These are phyloP conservation scores for Trichaptum fuscoviolaceum DNA, from an alignment of 768 basidiomycete species.

Conservation along the genomic window DNA sequence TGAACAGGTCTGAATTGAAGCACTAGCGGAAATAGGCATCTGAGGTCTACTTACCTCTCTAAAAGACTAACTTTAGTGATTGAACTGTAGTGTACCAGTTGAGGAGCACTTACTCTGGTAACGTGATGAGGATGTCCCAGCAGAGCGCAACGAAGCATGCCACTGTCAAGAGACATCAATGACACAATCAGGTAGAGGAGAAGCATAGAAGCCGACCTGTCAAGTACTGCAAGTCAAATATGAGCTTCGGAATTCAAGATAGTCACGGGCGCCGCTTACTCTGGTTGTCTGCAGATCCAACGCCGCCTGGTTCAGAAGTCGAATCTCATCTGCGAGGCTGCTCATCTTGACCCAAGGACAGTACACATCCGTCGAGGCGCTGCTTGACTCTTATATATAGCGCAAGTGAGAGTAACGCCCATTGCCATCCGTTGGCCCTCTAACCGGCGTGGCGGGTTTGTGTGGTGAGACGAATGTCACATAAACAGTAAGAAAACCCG, in stretches of 20 bases:
- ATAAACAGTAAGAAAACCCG: background rate
- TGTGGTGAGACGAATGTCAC: background rate
- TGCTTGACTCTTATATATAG: background rate
- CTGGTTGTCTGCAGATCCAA: slow-evolving; percentile 1
- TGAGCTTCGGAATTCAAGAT: background rate
- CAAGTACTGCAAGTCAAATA: background rate
- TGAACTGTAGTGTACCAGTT: background rate
- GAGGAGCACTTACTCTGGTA: background rate
- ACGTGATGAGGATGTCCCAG: background rate
- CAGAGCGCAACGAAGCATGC: slow-evolving; percentile 1
- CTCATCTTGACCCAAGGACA: background rate
- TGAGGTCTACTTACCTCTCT: background rate
- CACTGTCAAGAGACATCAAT: background rate
- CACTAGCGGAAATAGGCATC: background rate
- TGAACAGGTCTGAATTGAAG: background rate
- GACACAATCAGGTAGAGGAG: background rate
- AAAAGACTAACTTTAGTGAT: background rate
- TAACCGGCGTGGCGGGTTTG: background rate
- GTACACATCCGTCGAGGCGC: slow-evolving; percentile 8
- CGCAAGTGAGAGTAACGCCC: background rate
- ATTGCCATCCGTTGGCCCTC: background rate
- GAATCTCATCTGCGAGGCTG: slow-evolving; percentile 1
- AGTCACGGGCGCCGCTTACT: background rate
- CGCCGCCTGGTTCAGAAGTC: background rate
- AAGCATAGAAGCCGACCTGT: background rate